Percentiles rank a stretch among this genome's conserved stretches.
Evolutionary conservation across 2,329 filamentous ascomycete species (phyloP).

Genomic region (Teratosphaeria epicoccoides): DNA sequence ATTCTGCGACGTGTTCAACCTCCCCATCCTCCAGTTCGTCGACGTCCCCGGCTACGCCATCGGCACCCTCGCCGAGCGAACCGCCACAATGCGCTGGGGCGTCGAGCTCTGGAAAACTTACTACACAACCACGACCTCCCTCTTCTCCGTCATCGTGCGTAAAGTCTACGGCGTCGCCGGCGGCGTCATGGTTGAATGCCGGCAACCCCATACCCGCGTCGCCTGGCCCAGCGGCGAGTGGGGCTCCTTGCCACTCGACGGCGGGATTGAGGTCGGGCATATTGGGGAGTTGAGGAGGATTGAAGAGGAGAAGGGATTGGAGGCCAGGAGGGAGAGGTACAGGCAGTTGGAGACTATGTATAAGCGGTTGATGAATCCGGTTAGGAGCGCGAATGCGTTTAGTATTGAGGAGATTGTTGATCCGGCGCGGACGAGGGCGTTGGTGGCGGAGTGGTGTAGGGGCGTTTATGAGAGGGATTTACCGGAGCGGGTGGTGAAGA

Average conservation of each 20-base stretch:
- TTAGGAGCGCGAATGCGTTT: conserved; percentile 53
- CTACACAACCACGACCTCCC: conserved; percentile 50
- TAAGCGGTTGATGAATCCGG: conserved; percentile 51
- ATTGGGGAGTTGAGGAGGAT: conserved; percentile 47
- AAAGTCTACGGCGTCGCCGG: conserved; percentile 55
- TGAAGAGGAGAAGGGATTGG: conserved; percentile 40
- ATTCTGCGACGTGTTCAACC: conserved; percentile 55
- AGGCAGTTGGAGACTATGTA: conserved; percentile 51
- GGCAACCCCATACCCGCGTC: conserved; percentile 50
- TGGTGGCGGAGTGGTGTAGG: conserved; percentile 45
- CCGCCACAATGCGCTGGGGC: conserved; percentile 55
- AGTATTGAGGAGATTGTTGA: conserved; percentile 56
- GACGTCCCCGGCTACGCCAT: conserved; percentile 55
- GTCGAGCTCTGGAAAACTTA: conserved; percentile 52
- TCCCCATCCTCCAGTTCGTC: conserved; percentile 53
- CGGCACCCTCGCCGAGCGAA: conserved; percentile 51
- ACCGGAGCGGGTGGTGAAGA: conserved; percentile 38
- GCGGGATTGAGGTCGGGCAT: conserved; percentile 55
- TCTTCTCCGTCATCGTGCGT: conserved; percentile 53
- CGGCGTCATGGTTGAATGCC: conserved; percentile 52
- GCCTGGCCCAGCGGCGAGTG: conserved; percentile 54
- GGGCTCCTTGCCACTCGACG: conserved; percentile 52
- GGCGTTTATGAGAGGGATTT: conserved; percentile 47
- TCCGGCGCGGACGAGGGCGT: conserved; percentile 46
- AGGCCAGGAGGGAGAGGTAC: conserved; percentile 41